These are phyloP conservation scores for Globisporangium viniferum DNA, from an alignment of 352 stramenopile species.

Conservation along the genomic window DNA sequence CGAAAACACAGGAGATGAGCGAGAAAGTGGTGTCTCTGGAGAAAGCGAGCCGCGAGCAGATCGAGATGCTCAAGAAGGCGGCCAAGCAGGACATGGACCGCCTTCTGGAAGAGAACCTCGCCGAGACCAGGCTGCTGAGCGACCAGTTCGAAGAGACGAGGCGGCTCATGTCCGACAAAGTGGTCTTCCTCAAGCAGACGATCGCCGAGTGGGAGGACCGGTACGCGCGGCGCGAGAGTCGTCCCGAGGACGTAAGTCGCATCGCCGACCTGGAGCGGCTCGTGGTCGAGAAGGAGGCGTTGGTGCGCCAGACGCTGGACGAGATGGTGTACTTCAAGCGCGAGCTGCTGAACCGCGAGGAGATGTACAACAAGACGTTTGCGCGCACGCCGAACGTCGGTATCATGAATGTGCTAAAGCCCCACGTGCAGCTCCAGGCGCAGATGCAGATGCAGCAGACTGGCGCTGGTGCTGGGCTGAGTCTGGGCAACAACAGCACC, in stretches of 20 bases:
- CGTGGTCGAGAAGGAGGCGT: slow-evolving; percentile 64
- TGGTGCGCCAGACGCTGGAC: slow-evolving; percentile 67
- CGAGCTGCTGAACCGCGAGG: slow-evolving; percentile 90
- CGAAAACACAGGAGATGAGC: slow-evolving; percentile 30
- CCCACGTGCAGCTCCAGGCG: slow-evolving; percentile 54
- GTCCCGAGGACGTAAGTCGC: slow-evolving; percentile 72
- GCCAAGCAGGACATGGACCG: slow-evolving; percentile 68
- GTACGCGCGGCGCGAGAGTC: slow-evolving; percentile 60
- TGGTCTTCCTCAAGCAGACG: slow-evolving; percentile 33
- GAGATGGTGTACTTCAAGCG: slow-evolving; percentile 93
- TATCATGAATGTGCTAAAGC: slow-evolving; percentile 86
- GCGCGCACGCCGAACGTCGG: slow-evolving; percentile 81
- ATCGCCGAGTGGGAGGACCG: slow-evolving; percentile 56
- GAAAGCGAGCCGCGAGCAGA: slow-evolving; percentile 33
- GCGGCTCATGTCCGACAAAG: slow-evolving; percentile 51
- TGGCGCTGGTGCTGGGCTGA: slow-evolving; percentile 9
- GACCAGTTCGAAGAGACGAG: slow-evolving; percentile 71
- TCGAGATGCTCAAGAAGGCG: slow-evolving; percentile 53
- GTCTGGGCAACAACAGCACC: slow-evolving; percentile 13
- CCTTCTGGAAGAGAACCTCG: slow-evolving; percentile 61
- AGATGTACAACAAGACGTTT: slow-evolving; percentile 95
- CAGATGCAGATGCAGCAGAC: slow-evolving; percentile 25
- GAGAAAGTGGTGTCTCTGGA: slow-evolving; percentile 36
- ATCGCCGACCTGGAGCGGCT: slow-evolving; percentile 70
- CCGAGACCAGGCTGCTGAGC: slow-evolving; percentile 60